A percentile compares a stretch with the other conserved stretches of the same genome.
Evolutionary conservation across 768 basidiomycete species (phyloP).

Genomic region (Tephrocybe sp.): DNA sequence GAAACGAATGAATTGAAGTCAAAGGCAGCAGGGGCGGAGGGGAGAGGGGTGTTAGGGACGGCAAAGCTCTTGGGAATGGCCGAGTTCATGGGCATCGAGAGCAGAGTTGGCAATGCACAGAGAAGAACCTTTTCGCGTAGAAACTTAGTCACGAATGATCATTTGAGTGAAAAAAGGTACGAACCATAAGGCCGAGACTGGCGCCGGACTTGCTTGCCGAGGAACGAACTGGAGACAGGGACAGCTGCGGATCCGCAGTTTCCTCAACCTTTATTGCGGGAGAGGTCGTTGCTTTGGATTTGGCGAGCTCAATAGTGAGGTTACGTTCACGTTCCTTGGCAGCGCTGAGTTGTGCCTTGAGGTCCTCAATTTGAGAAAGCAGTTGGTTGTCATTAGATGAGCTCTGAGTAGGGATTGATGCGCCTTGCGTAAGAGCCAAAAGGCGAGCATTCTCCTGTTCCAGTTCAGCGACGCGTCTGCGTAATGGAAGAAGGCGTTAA

Average conservation of each 20-base stretch:
- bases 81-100: conserved; percentile 63
- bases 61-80: conserved; percentile 55
- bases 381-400: conserved; percentile 33
- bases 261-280: conserved; percentile 62
- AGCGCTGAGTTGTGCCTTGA: conserved; percentile 61
- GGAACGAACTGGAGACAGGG: conserved; percentile 40
- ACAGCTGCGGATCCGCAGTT: conserved; percentile 48
- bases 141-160: conserved; percentile 15
- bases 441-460: conserved; percentile 83
- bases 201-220: conserved; percentile 54
- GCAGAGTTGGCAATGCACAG: conserved; percentile 71
- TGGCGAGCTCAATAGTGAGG: conserved; percentile 60
- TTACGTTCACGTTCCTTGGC: conserved; percentile 66
- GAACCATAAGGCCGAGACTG: conserved; percentile 69
- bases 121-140: conserved; percentile 61
- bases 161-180: conserved; percentile 20
- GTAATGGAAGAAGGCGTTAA: conserved; percentile 21
- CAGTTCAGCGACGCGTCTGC: conserved; percentile 77
- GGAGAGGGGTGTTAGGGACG: conserved; percentile 43
- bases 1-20: conserved; percentile 46
- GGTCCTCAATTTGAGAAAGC: conserved; percentile 60
- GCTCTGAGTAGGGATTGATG: conserved; percentile 23
- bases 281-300: conserved; percentile 24
- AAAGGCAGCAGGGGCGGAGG: conserved; percentile 43
- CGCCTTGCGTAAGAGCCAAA: conserved; percentile 52